Base-by-base conservation (phyloP, 495 filamentous ascomycete species). In the Penicillium waksmanii region DNA sequence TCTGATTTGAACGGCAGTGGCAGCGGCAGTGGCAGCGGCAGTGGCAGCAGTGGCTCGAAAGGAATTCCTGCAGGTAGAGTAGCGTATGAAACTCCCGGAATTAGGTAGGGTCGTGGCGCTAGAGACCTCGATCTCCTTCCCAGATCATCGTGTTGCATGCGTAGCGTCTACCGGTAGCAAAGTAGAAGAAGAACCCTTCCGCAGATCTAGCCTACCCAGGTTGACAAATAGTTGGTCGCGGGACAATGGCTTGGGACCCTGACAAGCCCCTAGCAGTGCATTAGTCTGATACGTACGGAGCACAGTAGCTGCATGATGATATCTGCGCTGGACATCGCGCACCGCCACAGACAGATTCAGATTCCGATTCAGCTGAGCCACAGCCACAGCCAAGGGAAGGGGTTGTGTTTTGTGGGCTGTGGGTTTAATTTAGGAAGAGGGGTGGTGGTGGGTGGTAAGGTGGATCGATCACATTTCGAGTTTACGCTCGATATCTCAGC, bases 381-480 rank as follows among this genome's bases (percentile, higher is more conserved):
- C 65, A 70, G 36, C 36, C 31, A 31, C 27, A 31, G 27, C 5
- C 27, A 31, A 31, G 27, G 27, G 18, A 51, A 44, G 34, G 34
- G 21, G 36, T 38, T 38, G 36, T 13, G 36, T 38, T 9, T 36
- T 10, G 9, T 10, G 34, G 9, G 15, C 10, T 38, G 36, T 38
- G 36, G 36, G 10, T 23, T 5, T 33, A n/a, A 31, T 27, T 9
- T 27, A 27, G 19, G 46, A 48, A 48, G 19, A 12, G 46, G 23
- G 19, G 21, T 10, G 46, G 21, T 47, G 18, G 44, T 21, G 23
- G 19, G 3, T 27, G 6, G 46, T n/a, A n/a, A n/a, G n/a, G n/a
- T 48, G 15, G 63, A 68, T 54, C 38, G 60, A 55, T 68, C 66
- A 68, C 63, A 58, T 58, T 52, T 47, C 9, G 19, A 34, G 47